A percentile compares a stretch with the other conserved stretches of the same genome.
Conservation (phyloP, 2,329 filamentous ascomycete genomes). For the Colletotrichum chrysophilum region DNA sequence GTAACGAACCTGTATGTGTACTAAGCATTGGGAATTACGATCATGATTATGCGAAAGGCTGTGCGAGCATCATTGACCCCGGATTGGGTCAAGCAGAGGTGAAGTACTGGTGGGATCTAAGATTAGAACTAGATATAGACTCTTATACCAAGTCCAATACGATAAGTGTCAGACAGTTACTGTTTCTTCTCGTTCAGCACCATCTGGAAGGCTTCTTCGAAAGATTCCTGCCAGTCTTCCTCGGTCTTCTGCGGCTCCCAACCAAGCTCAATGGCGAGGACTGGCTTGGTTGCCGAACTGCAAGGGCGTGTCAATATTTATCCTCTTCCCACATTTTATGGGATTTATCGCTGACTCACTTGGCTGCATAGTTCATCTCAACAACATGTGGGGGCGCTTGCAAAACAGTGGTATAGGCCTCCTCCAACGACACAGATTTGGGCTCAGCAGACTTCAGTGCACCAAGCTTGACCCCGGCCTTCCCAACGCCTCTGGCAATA, state of each 20-base stretch:
- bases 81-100: neutral
- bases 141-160: neutral
- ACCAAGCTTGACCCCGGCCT: conserved; percentile 33
- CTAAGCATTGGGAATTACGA: neutral
- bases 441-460: conserved; percentile 29
- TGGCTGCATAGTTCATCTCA: conserved; percentile 12
- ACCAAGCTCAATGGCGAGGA: conserved; percentile 29
- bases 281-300: conserved; percentile 26
- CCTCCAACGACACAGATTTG: neutral
- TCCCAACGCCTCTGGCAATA: conserved; percentile 38
- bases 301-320: too few species aligned
- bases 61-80: too few species aligned
- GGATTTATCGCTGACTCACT: neutral
- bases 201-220: conserved; percentile 20
- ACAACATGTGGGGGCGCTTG: neutral
- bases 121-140: neutral
- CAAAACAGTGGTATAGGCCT: neutral
- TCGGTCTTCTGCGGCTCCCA: conserved; percentile 37
- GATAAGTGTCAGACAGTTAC: too few species aligned
- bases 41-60: neutral
- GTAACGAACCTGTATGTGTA: conserved; percentile 34
- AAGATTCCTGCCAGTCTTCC: conserved; percentile 28
- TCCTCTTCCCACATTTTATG: rapidly evolving
- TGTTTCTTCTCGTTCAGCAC: neutral
- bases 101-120: too few species aligned